Conservation (phyloP, 1,284 basidiomycete species). For the Apiotrichum gracile region DNA sequence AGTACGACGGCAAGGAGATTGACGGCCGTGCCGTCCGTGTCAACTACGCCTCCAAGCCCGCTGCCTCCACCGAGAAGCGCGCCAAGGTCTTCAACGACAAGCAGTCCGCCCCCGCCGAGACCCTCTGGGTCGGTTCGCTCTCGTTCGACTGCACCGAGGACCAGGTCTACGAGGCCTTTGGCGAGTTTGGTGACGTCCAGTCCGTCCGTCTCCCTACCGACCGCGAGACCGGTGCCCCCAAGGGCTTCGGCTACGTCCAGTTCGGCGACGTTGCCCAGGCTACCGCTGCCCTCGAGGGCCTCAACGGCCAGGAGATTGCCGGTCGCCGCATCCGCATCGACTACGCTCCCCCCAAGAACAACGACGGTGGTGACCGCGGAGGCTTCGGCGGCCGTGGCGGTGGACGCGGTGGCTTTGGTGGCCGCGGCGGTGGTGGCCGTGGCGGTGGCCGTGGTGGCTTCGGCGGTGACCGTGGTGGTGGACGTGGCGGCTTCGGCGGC, state of each 20-base stretch:
- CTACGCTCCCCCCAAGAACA: constrained; percentile 54
- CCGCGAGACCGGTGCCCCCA: constrained; percentile 75
- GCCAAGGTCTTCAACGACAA: constrained; percentile 71
- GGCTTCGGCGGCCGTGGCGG: constrained; percentile 22
- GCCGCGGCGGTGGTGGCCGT: constrained; percentile 51
- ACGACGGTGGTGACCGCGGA: constrained; percentile 33
- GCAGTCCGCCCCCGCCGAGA: constrained; percentile 63
- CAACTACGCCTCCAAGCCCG: constrained; percentile 59
- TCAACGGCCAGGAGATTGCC: constrained; percentile 71
- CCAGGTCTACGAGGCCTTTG: constrained; percentile 83
- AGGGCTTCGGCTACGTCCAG: constrained; percentile 97
- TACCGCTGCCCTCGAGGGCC: constrained; percentile 67
- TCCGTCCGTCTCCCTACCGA: constrained; percentile 90
- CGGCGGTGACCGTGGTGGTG: constrained; percentile 41
- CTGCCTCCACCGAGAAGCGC: constrained; percentile 63
- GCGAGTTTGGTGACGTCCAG: constrained; percentile 81
- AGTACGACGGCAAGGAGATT: constrained; percentile 72
- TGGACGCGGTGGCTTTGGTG: constrained; percentile 47
- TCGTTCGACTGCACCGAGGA: constrained; percentile 79
- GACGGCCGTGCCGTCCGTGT: constrained; percentile 86
- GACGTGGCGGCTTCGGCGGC: constrained; percentile 16
- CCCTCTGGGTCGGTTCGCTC: constrained; percentile 87
- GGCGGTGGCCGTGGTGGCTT: constrained; percentile 46
- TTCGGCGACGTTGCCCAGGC: constrained; percentile 76
- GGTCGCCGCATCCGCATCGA: constrained; percentile 80